Percentiles rank a stretch among this genome's conserved stretches.
These are phyloP conservation scores for Pichia cabralensis DNA, from an alignment of 805 yeast genomes.

Conservation along the genomic window DNA sequence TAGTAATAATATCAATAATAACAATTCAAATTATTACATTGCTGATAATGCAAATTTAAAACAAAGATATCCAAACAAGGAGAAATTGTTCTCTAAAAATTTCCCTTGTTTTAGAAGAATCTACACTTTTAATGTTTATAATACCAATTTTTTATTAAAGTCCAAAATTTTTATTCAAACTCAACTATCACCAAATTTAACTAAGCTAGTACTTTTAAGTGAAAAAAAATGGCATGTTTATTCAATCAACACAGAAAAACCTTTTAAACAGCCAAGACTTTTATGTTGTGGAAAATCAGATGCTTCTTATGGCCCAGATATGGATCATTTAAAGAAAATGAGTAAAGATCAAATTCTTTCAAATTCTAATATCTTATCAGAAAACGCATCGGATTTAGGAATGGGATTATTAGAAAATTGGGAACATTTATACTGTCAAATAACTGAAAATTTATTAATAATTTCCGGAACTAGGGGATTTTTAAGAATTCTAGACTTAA, in stretches of 20 bases:
- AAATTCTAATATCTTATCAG: conserved; percentile 21
- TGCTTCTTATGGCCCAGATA: conserved; percentile 55
- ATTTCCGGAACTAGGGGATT: conserved; percentile 69
- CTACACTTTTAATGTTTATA: conserved; percentile 42
- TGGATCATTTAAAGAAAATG: conserved; percentile 28
- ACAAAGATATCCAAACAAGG: conserved; percentile 36
- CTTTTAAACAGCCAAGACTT: conserved; percentile 42
- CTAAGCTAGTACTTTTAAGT: conserved; percentile 54
- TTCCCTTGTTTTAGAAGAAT: conserved; percentile 73
- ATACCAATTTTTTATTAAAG: conserved; percentile 36
- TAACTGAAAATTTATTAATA: conserved; percentile 50
- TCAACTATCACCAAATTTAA: conserved; percentile 53
- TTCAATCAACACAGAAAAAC: conserved; percentile 34
- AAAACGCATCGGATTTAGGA: conserved; percentile 18
- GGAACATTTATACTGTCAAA: conserved; percentile 51
- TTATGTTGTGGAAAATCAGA: conserved; percentile 58
- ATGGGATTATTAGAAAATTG: conserved; percentile 34
- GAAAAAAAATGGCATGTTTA: conserved; percentile 70
- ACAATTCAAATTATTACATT: not conserved
- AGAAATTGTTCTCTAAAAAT: conserved; percentile 61
- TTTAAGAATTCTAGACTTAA: conserved; percentile 53
- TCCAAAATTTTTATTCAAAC: conserved; percentile 44
- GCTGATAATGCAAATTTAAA: too few species aligned
- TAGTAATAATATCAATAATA: not conserved
- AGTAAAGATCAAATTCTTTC: conserved; percentile 14